Evolutionary conservation across 2,329 filamentous ascomycete species (phyloP).

Genomic region (Biscogniauxia mediterranea): DNA sequence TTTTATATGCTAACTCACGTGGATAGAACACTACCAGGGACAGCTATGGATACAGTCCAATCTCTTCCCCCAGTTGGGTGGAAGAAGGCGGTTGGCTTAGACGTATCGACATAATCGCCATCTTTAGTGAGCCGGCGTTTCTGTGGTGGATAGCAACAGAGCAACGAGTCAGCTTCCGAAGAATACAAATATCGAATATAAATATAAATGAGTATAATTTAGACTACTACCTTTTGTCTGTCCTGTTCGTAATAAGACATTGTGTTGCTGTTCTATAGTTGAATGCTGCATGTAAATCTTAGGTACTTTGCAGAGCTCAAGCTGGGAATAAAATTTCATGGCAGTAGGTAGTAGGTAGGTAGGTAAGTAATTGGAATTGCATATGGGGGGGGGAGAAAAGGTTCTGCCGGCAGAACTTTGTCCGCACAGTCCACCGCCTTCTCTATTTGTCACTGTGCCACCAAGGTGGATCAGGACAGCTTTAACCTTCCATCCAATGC

Average conservation of each 20-base stretch:
- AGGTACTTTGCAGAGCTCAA: too few species aligned
- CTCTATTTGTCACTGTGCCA: constrained; percentile 7
- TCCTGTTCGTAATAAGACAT: constrained; percentile 30
- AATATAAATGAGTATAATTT: too few species aligned
- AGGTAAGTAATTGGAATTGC: constrained; percentile 8
- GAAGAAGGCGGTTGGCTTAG: constrained; percentile 69
- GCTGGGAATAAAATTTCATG: constrained; percentile 10
- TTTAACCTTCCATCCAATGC: constrained; percentile 20
- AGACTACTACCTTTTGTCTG: constrained; percentile 25
- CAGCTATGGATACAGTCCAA: constrained; percentile 74
- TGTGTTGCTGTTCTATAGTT: background rate
- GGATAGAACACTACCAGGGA: constrained; percentile 74
- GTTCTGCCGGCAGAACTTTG: constrained; percentile 25
- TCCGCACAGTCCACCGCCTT: constrained; percentile 26
- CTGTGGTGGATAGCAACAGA: constrained; percentile 32
- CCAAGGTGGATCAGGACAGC: constrained; percentile 24
- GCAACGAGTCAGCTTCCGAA: constrained; percentile 2
- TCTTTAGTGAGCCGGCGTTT: constrained; percentile 50
- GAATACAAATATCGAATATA: too few species aligned
- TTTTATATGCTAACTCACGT: constrained; percentile 58
- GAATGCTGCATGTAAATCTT: too few species aligned
- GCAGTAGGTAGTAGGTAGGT: too few species aligned
- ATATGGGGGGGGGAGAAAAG: constrained; percentile 2
- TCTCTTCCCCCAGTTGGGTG: constrained; percentile 60
- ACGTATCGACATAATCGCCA: constrained; percentile 48